phyloP scores from a whole-genome alignment of 306 rosid species.

The Fagus sylvatica region DNA sequence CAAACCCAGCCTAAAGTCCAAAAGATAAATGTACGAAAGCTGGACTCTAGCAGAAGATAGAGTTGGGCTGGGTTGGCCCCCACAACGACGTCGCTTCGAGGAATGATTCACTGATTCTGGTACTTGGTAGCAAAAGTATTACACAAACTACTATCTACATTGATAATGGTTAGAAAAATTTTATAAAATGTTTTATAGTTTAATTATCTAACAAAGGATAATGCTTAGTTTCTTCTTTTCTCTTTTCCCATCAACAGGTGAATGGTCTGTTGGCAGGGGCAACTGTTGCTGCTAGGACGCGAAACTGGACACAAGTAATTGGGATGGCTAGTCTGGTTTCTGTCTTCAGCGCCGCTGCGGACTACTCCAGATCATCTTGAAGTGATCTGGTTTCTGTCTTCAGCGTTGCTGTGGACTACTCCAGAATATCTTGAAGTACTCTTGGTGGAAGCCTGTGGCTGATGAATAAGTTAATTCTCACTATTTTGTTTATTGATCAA shows the following conservation, averaged over 20 bases:
- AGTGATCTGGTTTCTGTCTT: slow-evolving; percentile 55
- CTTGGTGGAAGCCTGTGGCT: background rate
- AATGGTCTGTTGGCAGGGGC: slow-evolving; percentile 82
- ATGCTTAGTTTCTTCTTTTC: background rate
- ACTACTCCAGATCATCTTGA: slow-evolving; percentile 50
- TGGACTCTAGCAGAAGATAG: too few species aligned
- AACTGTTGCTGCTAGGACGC: slow-evolving; percentile 62
- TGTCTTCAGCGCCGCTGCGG: slow-evolving; percentile 60
- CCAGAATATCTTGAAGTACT: slow-evolving; percentile 41
- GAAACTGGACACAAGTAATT: slow-evolving; percentile 59
- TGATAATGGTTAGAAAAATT: background rate
- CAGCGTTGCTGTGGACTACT: slow-evolving; percentile 60
- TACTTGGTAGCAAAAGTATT: too few species aligned
- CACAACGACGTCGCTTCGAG: too few species aligned
- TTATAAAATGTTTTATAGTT: background rate
- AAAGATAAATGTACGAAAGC: too few species aligned
- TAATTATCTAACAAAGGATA: slow-evolving; percentile 16
- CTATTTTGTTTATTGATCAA: slow-evolving; percentile 1
- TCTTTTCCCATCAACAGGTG: slow-evolving; percentile 43
- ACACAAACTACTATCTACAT: too few species aligned
- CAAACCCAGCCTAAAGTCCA: too few species aligned
- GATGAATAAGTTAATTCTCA: slow-evolving; percentile 1
- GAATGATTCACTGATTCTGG: too few species aligned
- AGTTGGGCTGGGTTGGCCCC: too few species aligned
- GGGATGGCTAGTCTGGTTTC: slow-evolving; percentile 68